Conservation (phyloP, 768 basidiomycete genomes). For the Boletus vermiculosoides region DNA sequence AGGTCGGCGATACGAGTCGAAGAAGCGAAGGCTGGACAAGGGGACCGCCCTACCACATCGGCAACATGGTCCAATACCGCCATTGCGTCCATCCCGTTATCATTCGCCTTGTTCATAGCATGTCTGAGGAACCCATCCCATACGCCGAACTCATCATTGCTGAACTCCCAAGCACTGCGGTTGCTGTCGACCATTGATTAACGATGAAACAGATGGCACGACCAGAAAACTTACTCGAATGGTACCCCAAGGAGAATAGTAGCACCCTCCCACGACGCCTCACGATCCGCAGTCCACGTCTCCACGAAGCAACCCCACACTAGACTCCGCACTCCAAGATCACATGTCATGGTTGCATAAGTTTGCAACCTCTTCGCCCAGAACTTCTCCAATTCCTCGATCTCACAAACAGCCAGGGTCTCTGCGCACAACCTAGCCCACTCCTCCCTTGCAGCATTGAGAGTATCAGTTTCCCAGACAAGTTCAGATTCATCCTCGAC, state of each 20-base stretch:
- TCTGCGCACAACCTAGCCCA: conserved; percentile 67
- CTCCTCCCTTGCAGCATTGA: conserved; percentile 45
- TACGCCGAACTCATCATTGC: conserved; percentile 48
- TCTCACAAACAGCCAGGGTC: conserved; percentile 46
- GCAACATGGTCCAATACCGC: conserved; percentile 59
- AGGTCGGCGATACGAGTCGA: conserved; percentile 60
- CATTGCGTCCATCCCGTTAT: conserved; percentile 54
- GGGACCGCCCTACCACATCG: conserved; percentile 40
- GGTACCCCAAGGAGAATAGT: conserved; percentile 55
- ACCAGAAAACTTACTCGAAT: conserved; percentile 51
- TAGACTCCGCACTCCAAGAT: conserved; percentile 40
- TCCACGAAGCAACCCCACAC: conserved; percentile 61
- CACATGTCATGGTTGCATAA: conserved; percentile 32
- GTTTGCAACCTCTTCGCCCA: conserved; percentile 39
- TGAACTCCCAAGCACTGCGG: conserved; percentile 50
- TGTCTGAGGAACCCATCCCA: conserved; percentile 62
- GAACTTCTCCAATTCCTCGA: conserved; percentile 49
- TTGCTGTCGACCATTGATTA: conserved; percentile 30
- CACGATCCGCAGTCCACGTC: conserved; percentile 49
- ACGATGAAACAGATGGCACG: background rate
- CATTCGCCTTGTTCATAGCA: conserved; percentile 54
- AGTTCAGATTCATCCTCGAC: conserved; percentile 47
- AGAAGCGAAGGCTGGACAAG: conserved; percentile 40
- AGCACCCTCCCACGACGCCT: conserved; percentile 54
- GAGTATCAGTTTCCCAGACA: conserved; percentile 41